Evolutionary conservation across 192 early-diverging fungal species (phyloP).

Genomic region (Linnemannia schmuckeri): DNA sequence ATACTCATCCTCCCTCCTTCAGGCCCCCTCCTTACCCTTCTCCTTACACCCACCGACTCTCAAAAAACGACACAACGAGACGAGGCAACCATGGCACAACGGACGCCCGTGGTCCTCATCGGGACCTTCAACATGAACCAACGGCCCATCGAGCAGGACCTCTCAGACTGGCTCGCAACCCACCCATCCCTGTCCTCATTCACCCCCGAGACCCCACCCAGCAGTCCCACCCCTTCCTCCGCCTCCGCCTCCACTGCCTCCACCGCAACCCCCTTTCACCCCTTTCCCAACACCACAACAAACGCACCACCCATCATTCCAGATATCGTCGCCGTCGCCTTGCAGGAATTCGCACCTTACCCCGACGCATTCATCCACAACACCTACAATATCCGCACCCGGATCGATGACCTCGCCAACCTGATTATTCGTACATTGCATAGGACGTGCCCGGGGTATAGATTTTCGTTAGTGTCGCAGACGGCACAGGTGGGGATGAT

Average conservation of each 20-base stretch:
- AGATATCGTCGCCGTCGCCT: conserved; percentile 59
- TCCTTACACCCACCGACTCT: no score
- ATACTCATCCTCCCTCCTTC: not conserved
- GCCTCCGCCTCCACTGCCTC: not conserved
- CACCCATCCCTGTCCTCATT: conserved; percentile 29
- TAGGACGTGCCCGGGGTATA: conserved; percentile 41
- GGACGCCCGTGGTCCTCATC: conserved; percentile 46
- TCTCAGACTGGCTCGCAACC: conserved; percentile 56
- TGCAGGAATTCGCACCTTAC: conserved; percentile 58
- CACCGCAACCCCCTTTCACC: not conserved
- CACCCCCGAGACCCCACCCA: conserved; percentile 22
- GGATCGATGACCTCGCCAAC: conserved; percentile 36
- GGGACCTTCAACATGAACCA: conserved; percentile 61
- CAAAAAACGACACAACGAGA: not conserved
- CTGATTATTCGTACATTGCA: conserved; percentile 46
- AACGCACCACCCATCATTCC: conserved; percentile 35
- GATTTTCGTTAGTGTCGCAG: conserved; percentile 44
- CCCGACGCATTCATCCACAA: conserved; percentile 52
- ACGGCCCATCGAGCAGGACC: conserved; percentile 46
- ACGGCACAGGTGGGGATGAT: conserved; percentile 44
- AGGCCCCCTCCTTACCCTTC: no score
- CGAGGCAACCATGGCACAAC: conserved; percentile 16
- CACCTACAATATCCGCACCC: conserved; percentile 21
- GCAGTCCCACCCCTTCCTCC: conserved; percentile 17
- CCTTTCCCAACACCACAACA: not conserved